Percentiles rank a stretch among this genome's conserved stretches.
Evolutionary conservation across 805 yeast species (phyloP).

Genomic region (Millerozyma miso): DNA sequence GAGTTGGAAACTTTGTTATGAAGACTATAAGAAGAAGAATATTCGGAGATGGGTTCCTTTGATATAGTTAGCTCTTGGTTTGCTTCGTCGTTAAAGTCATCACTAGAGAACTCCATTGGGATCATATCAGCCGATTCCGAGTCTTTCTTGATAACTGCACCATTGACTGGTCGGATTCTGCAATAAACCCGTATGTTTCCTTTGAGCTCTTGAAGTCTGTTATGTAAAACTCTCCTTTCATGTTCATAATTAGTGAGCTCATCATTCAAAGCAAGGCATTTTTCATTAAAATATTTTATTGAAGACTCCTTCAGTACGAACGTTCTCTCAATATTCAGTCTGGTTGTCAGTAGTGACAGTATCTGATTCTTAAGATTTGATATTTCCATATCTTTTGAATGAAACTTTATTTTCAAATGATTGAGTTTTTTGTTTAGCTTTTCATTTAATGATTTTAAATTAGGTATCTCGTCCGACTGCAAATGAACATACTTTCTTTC

Average conservation of each 20-base stretch:
- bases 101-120: slow-evolving; percentile 15
- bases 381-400: slow-evolving; percentile 14
- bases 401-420: slow-evolving; percentile 4
- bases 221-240: slow-evolving; percentile 61
- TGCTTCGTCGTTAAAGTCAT: slow-evolving; percentile 29
- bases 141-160: neutral
- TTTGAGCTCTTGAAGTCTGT: slow-evolving; percentile 75
- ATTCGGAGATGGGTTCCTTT: slow-evolving; percentile 5
- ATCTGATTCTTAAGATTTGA: slow-evolving; percentile 10
- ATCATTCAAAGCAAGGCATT: slow-evolving; percentile 17
- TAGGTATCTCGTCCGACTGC: slow-evolving; percentile 4
- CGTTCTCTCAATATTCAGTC: slow-evolving; percentile 6
- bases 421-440: slow-evolving; percentile 2
- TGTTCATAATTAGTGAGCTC: slow-evolving; percentile 48
- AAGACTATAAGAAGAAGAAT: slow-evolving; percentile 5
- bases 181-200: slow-evolving; percentile 93
- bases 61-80: slow-evolving; percentile 32
- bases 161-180: slow-evolving; percentile 60
- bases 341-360: slow-evolving; percentile 7
- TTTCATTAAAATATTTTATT: slow-evolving; percentile 6
- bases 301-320: slow-evolving; percentile 4
- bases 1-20: slow-evolving; percentile 11
- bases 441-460: slow-evolving; percentile 4
- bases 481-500: slow-evolving; percentile 4
- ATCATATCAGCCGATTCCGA: slow-evolving; percentile 8